phyloP scores from a whole-genome alignment of 2,329 filamentous ascomycete species.

The Dothistroma pini region DNA sequence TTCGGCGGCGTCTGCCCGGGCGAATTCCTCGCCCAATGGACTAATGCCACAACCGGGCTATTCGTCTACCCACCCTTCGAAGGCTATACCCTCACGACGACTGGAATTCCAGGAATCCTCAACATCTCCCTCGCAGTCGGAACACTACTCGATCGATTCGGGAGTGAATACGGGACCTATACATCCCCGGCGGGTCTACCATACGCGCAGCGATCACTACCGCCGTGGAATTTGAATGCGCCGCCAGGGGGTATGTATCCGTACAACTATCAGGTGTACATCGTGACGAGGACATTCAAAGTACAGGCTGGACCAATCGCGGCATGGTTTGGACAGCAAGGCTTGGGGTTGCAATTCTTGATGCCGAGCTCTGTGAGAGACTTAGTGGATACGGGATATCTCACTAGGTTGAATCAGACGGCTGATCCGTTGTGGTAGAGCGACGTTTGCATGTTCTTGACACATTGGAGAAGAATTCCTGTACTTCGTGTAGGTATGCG shows the following conservation, averaged over 20 bases:
- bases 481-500: too few species aligned
- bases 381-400: constrained; percentile 6
- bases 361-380: constrained; percentile 7
- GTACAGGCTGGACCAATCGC: constrained; percentile 9
- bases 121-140: constrained; percentile 7
- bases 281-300: constrained; percentile 6
- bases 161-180: constrained; percentile 11
- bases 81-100: constrained; percentile 9
- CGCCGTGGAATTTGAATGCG: constrained; percentile 8
- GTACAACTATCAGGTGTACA: constrained; percentile 12
- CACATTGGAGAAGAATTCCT: too few species aligned
- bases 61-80: constrained; percentile 11
- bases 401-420: constrained; percentile 10
- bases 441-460: too few species aligned
- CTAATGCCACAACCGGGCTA: constrained; percentile 1
- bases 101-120: constrained; percentile 4
- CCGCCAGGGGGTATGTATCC: constrained; percentile 8
- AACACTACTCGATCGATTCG: constrained; percentile 12
- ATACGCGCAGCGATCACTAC: neutral
- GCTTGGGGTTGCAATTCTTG: constrained; percentile 9
- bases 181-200: constrained; percentile 8
- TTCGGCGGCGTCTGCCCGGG: constrained; percentile 12
- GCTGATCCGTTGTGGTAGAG: constrained; percentile 9
- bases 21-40: constrained; percentile 12
- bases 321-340: constrained; percentile 10